Evolutionary conservation across 2,329 filamentous ascomycete species (phyloP).

Genomic region (Aureobasidium mangrovei): DNA sequence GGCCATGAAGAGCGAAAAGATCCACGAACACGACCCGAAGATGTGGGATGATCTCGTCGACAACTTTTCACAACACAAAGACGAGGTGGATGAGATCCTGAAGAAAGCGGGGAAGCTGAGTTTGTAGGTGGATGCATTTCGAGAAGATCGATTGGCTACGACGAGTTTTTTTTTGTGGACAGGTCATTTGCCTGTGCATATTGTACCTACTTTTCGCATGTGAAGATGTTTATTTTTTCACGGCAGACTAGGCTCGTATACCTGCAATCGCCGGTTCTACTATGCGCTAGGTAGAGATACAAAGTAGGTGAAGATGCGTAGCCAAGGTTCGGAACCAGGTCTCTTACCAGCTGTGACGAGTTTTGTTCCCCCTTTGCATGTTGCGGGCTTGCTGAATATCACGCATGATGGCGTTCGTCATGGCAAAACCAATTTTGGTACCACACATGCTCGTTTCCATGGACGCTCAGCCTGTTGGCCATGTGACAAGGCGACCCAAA

Average conservation of each 20-base stretch:
- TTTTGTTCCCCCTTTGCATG: background rate
- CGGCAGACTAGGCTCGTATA: background rate
- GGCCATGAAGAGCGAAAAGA: slow-evolving; percentile 24
- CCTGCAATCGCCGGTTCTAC: background rate
- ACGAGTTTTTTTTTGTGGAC: background rate
- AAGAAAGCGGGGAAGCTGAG: slow-evolving; percentile 16
- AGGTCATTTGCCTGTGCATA: background rate
- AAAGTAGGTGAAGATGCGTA: background rate
- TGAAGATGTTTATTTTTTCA: slow-evolving; percentile 6
- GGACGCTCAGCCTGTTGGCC: background rate
- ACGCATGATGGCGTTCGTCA: slow-evolving; percentile 9
- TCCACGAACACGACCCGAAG: slow-evolving; percentile 35
- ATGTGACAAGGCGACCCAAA: slow-evolving; percentile 6
- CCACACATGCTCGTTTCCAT: slow-evolving; percentile 1
- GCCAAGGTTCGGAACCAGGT: background rate
- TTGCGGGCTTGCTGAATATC: background rate
- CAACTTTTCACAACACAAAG: slow-evolving; percentile 29
- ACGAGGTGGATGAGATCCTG: slow-evolving; percentile 25
- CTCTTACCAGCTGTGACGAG: background rate
- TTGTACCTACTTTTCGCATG: slow-evolving; percentile 5
- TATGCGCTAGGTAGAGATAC: slow-evolving; percentile 7
- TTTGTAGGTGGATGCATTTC: slow-evolving; percentile 6
- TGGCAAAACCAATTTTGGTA: background rate
- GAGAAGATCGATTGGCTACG: background rate
- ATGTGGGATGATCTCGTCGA: slow-evolving; percentile 32